These are phyloP conservation scores for Aspergillus piperis DNA, from an alignment of 2,329 filamentous ascomycete species.

Conservation along the genomic window DNA sequence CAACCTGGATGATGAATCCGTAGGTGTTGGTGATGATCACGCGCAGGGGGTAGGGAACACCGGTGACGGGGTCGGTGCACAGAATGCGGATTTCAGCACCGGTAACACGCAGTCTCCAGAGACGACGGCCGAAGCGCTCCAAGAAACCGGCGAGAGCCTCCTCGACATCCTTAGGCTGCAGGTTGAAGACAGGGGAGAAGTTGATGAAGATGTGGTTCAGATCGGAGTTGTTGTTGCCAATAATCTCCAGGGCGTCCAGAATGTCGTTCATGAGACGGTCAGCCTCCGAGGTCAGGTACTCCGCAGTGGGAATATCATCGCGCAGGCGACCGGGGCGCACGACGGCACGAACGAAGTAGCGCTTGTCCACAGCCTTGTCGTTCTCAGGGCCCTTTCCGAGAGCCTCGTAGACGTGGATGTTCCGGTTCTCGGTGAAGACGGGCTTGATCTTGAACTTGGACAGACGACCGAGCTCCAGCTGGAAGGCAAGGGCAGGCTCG, in stretches of 20 bases:
- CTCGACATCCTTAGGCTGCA: conserved; percentile 86
- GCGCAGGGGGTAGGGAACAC: conserved; percentile 85
- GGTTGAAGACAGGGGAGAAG: conserved; percentile 94
- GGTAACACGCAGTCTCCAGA: conserved; percentile 94
- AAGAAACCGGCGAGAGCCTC: conserved; percentile 92
- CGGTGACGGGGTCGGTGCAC: conserved; percentile 85
- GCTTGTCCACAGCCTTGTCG: conserved; percentile 70
- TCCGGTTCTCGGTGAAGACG: conserved; percentile 98
- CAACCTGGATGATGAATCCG: conserved; percentile 94
- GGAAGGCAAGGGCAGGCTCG: conserved; percentile 95
- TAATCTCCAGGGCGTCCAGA: conserved; percentile 94
- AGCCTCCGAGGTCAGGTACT: conserved; percentile 96
- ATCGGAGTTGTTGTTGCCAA: conserved; percentile 98
- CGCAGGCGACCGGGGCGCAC: conserved; percentile 91
- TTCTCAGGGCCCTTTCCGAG: conserved; percentile 91
- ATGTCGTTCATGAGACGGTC: conserved; percentile 97
- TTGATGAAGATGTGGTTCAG: conserved; percentile 99
- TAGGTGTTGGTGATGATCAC: conserved; percentile 98
- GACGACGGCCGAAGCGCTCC: conserved; percentile 90
- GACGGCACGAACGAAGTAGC: conserved; percentile 96
- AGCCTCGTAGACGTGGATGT: conserved; percentile 98
- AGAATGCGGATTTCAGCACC: conserved; percentile 98
- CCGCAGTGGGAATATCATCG: conserved; percentile 96
- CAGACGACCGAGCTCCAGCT: conserved; percentile 90
- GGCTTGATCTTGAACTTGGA: conserved; percentile 98